A percentile compares a stretch with the other conserved stretches of the same genome.
These are phyloP conservation scores for Lentinus brumalis DNA, from an alignment of 768 basidiomycete species.

Conservation along the genomic window DNA sequence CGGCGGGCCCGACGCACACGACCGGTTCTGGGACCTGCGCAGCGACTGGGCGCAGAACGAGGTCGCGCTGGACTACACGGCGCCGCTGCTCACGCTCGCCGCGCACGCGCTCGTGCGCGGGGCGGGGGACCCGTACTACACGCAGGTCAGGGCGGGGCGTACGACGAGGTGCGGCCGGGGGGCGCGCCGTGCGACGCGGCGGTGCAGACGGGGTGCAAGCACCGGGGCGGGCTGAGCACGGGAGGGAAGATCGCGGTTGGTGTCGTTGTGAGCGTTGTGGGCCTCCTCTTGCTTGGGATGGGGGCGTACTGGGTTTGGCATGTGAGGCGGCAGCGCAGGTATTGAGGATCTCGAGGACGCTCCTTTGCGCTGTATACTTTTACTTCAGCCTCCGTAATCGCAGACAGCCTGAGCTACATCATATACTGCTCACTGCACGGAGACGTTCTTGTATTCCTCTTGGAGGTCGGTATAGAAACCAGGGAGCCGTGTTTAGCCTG, in stretches of 20 bases:
- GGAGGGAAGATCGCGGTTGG: conserved; percentile 72
- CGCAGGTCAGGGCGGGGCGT: conserved; percentile 64
- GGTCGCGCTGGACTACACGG: conserved; percentile 87
- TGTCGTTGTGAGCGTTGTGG: conserved; percentile 62
- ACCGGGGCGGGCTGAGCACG: conserved; percentile 48
- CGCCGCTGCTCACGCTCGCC: conserved; percentile 84
- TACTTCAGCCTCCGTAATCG: too few relatives aligned
- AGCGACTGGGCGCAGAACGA: conserved; percentile 91
- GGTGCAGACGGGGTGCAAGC: conserved; percentile 52
- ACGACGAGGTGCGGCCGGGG: conserved; percentile 57
- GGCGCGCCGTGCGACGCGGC: conserved; percentile 82
- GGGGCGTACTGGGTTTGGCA: conserved; percentile 29
- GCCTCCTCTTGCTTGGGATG: conserved; percentile 54
- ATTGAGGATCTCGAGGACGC: background rate
- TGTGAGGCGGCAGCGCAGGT: conserved; percentile 9
- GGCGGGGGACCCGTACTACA: conserved; percentile 76
- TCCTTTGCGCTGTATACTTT: too few relatives aligned
- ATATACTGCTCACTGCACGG: too few relatives aligned
- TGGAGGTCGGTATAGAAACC: too few relatives aligned
- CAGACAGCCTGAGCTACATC: too few relatives aligned
- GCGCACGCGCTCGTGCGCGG: conserved; percentile 76
- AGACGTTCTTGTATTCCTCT: too few relatives aligned
- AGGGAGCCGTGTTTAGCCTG: too few relatives aligned
- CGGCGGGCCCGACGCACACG: conserved; percentile 80
- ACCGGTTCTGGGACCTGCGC: conserved; percentile 82